Evolutionary conservation across 768 basidiomycete species (phyloP).

Genomic region (Leccinum variicolor): DNA sequence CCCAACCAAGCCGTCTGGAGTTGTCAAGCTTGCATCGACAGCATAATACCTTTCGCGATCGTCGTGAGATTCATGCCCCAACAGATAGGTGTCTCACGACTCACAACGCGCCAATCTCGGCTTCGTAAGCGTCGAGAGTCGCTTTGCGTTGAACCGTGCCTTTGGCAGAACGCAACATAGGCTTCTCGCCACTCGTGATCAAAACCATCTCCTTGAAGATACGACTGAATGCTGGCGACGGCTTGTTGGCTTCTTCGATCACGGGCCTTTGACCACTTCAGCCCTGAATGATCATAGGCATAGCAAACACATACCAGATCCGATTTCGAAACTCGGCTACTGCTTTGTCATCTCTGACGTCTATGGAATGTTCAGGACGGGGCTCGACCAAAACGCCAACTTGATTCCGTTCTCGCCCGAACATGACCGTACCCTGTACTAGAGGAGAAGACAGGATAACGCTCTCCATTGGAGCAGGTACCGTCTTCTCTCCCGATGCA

Average conservation of each 20-base stretch:
- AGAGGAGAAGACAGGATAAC: constrained; percentile 20
- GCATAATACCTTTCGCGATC: constrained; percentile 27
- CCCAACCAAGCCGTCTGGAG: constrained; percentile 17
- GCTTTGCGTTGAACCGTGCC: constrained; percentile 43
- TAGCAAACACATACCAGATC: constrained; percentile 24
- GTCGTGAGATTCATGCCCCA: neutral
- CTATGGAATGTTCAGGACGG: constrained; percentile 10
- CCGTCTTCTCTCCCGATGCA: constrained; percentile 20
- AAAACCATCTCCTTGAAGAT: constrained; percentile 55
- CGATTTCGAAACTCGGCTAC: constrained; percentile 29
- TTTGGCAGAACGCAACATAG: constrained; percentile 43
- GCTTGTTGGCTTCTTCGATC: constrained; percentile 43
- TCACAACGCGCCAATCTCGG: constrained; percentile 47
- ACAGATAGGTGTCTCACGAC: neutral
- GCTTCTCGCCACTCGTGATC: constrained; percentile 38
- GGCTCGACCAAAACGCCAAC: constrained; percentile 34
- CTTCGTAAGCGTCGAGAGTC: constrained; percentile 36
- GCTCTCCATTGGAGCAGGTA: constrained; percentile 28
- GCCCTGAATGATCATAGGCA: neutral
- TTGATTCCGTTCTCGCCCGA: constrained; percentile 31
- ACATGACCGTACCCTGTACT: constrained; percentile 29
- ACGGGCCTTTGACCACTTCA: constrained; percentile 26
- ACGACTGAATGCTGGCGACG: constrained; percentile 40
- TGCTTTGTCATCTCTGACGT: constrained; percentile 20
- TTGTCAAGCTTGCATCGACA: constrained; percentile 26